These are phyloP conservation scores for Neurospora tetrasperma DNA, from an alignment of 495 filamentous ascomycete genomes.

Conservation along the genomic window DNA sequence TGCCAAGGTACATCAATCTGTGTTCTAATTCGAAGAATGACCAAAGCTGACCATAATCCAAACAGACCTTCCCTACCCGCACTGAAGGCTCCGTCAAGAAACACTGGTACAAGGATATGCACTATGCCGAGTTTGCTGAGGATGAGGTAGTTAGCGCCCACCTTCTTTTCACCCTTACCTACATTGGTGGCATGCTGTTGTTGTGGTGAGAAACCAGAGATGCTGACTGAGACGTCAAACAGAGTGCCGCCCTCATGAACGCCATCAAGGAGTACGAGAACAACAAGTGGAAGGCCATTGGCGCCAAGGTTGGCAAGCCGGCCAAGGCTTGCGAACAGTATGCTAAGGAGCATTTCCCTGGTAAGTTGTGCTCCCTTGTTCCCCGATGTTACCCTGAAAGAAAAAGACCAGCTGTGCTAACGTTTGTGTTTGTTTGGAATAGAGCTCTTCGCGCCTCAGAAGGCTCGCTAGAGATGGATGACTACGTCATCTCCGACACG, in stretches of 20 bases:
- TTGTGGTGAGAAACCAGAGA: constrained; percentile 15
- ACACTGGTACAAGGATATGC: constrained; percentile 99
- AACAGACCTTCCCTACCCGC: constrained; percentile 75
- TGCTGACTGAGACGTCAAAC: constrained; percentile 11
- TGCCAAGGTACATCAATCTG: constrained; percentile 58
- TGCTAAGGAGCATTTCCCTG: constrained; percentile 88
- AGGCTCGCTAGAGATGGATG: background rate
- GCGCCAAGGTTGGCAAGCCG: constrained; percentile 91
- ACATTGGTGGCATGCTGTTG: background rate
- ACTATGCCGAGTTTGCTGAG: constrained; percentile 97
- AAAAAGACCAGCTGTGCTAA: too few relatives aligned
- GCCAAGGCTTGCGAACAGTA: constrained; percentile 99
- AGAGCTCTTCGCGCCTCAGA: background rate
- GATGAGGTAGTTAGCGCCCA: constrained; percentile 63
- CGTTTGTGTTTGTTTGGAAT: too few relatives aligned
- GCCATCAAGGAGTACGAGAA: constrained; percentile 98
- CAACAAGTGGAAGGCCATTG: constrained; percentile 97
- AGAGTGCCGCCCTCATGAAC: constrained; percentile 76
- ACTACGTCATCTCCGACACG: too few relatives aligned
- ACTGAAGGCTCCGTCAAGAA: constrained; percentile 99
- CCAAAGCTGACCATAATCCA: constrained; percentile 16
- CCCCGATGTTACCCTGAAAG: too few relatives aligned
- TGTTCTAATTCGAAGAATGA: background rate
- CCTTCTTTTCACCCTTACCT: constrained; percentile 5
- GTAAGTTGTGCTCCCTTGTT: background rate